Conservation (phyloP, 495 filamentous ascomycete species). For the Aspergillus egyptiacus region DNA sequence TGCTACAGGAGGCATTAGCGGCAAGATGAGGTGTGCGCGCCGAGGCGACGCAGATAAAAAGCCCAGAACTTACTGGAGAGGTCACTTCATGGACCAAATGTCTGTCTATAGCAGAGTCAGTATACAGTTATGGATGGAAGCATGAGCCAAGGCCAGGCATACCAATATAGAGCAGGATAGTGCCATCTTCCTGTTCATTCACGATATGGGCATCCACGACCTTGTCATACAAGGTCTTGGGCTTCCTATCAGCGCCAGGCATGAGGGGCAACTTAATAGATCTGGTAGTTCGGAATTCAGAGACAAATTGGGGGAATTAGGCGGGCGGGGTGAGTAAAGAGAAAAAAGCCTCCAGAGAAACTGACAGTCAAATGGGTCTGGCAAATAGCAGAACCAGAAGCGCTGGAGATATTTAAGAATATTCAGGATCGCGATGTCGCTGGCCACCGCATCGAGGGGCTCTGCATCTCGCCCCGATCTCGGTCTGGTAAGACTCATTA, state of each 20-base stretch:
- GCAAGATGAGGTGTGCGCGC: not conserved
- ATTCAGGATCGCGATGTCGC: conserved; percentile 38
- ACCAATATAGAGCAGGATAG: conserved; percentile 89
- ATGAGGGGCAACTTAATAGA: conserved; percentile 46
- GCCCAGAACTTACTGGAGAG: conserved; percentile 50
- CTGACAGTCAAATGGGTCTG: not conserved
- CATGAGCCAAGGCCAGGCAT: conserved; percentile 18
- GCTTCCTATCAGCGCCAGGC: conserved; percentile 70
- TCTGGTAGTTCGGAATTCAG: not conserved
- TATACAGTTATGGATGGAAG: not conserved
- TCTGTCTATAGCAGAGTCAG: conserved; percentile 51
- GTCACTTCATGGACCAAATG: conserved; percentile 98
- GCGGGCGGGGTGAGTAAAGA: not conserved
- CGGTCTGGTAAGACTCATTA: conserved; percentile 40
- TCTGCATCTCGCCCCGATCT: conserved; percentile 26
- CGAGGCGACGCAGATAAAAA: not conserved
- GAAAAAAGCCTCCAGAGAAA: conserved; percentile 3
- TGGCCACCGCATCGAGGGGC: conserved; percentile 32
- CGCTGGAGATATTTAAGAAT: conserved; percentile 30
- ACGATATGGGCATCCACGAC: conserved; percentile 91
- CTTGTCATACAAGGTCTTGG: conserved; percentile 95
- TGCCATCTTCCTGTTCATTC: conserved; percentile 88
- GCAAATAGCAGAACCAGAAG: conserved; percentile 11
- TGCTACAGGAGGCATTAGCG: conserved; percentile 49
- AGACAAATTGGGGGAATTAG: not conserved